Base-by-base conservation (phyloP, 148 eudicot species). In the Cornus controversa region DNA sequence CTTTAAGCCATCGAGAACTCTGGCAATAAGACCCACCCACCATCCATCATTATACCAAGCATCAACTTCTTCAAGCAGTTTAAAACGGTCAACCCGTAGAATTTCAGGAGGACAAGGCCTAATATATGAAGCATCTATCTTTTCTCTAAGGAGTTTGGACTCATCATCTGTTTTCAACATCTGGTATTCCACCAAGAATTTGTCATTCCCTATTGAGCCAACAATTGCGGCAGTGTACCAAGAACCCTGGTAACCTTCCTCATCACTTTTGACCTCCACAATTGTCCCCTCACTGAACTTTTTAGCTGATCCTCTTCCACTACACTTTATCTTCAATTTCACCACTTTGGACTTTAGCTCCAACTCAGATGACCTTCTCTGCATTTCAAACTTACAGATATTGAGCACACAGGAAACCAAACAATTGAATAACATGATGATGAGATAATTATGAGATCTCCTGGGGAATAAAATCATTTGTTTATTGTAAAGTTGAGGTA, bases 21-120 rank as follows among this genome's bases (percentile, higher is more conserved):
- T 71, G 36, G 73, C 66, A 34, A 91, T 79, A 78, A 77, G 71
- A 77, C 90, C 90, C 75, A 74, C 77, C 89, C 85, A 84, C 94
- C 94, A 91, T 69, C 86, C 88, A 73, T 80, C 86, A 67, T 89
- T 84, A 74, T 72, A 75, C 89, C 89, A 87, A 62, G 83, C 91
- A 87, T 90, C 94, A 66, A 90, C 90, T 76, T 82, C 85, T 69
- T 88, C 84, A 73, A 84, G 85, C 71, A 79, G 70, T 36, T 66
- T 74, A 70, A 75, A 89, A 36, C 80, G 77, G 29, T 80, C 75
- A 24, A 62, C 23, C 22, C 76, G 73, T 69, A 73, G 60, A 53
- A 75, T 84, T 34, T 74, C 57, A 75, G 94, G 89, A 28, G 92
- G 92, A 54, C 69, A 80, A 54, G 91, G 90, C 84, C 92, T 87